phyloP scores from a whole-genome alignment of 78 protist genomes.

The Dictyostelium intermedium region DNA sequence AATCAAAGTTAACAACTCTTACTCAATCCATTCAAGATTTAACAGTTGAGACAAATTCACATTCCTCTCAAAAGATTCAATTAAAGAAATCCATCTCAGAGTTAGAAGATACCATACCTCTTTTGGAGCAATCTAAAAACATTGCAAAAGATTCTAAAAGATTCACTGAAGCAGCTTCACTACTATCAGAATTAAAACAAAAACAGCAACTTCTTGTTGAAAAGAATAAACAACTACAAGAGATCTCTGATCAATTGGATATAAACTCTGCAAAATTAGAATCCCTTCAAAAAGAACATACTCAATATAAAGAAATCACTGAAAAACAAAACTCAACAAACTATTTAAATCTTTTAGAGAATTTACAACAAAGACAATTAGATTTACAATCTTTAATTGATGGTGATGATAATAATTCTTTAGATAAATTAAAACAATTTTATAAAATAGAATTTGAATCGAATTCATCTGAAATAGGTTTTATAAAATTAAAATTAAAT shows the following conservation, averaged over 20 bases:
- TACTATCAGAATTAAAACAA: constrained; percentile 45
- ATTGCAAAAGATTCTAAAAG: constrained; percentile 45
- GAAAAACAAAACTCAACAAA: neutral
- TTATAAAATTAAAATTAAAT: constrained; percentile 7
- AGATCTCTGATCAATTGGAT: neutral
- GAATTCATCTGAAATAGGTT: neutral
- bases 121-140: constrained; percentile 37
- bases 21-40: neutral
- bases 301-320: neutral
- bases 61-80: constrained; percentile 5
- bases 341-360: neutral
- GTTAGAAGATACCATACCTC: constrained; percentile 30
- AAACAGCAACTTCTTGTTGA: constrained; percentile 47
- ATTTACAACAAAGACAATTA: neutral
- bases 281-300: neutral
- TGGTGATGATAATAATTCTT: neutral
- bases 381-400: neutral
- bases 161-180: constrained; percentile 30
- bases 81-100: constrained; percentile 14
- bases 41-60: neutral
- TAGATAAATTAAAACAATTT: neutral
- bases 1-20: neutral
- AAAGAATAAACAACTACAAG: neutral
- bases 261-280: neutral
- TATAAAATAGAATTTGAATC: constrained; percentile 5